Evolutionary conservation across 257 asterid species (phyloP).

Genomic region (Linderniella brevidens): DNA sequence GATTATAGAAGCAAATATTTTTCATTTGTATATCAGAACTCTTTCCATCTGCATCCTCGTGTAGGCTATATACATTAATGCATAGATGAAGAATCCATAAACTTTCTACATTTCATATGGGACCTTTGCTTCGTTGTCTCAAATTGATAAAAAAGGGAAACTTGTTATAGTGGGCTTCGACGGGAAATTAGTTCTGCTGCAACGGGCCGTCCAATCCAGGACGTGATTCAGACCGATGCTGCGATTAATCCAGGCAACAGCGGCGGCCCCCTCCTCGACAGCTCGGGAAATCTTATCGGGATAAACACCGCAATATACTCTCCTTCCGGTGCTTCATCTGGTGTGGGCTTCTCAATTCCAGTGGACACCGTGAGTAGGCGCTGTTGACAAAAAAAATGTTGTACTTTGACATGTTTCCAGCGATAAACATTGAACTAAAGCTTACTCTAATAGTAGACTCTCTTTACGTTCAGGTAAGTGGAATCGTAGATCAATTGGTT

Average conservation of each 20-base stretch:
- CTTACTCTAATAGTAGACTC: too few species aligned
- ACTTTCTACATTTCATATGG: too few species aligned
- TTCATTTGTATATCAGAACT: too few species aligned
- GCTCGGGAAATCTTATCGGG: slow-evolving; percentile 92
- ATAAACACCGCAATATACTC: slow-evolving; percentile 98
- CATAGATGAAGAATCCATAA: too few species aligned
- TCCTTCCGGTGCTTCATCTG: slow-evolving; percentile 99
- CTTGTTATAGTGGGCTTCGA: slow-evolving; percentile 56
- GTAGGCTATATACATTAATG: too few species aligned
- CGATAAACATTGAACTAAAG: too few species aligned
- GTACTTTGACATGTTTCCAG: background rate
- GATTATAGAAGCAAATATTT: too few species aligned
- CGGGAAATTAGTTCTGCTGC: slow-evolving; percentile 99
- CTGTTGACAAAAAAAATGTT: background rate
- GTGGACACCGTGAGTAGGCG: slow-evolving; percentile 79
- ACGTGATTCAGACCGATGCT: slow-evolving; percentile 98
- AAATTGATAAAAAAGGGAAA: background rate
- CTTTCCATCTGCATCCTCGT: too few species aligned
- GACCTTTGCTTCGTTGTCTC: too few species aligned
- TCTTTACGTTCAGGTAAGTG: slow-evolving; percentile 46
- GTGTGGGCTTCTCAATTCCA: slow-evolving; percentile 98
- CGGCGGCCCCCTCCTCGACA: slow-evolving; percentile 88
- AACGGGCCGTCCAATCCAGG: slow-evolving; percentile 97
- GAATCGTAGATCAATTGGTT: slow-evolving; percentile 93
- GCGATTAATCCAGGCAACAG: slow-evolving; percentile 99